phyloP scores from a whole-genome alignment of 345 rosid genomes.

The Eutrema yunnanense region DNA sequence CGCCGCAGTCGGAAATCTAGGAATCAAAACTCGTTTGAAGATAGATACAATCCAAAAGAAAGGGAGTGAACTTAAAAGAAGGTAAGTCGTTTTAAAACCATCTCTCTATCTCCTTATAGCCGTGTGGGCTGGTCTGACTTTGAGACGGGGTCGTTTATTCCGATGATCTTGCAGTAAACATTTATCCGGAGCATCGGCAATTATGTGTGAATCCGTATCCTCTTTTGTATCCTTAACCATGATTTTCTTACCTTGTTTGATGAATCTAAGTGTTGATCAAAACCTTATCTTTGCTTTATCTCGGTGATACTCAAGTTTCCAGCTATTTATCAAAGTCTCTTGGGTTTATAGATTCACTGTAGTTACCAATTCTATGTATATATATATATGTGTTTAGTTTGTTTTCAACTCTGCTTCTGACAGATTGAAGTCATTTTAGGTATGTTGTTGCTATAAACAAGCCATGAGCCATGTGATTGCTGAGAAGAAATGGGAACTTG shows the following conservation, averaged over 20 bases:
- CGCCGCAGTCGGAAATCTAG: constrained; percentile 21
- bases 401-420: constrained; percentile 2
- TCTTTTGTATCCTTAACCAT: constrained; percentile 71
- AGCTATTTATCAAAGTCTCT: background rate
- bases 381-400: background rate
- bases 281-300: background rate
- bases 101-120: constrained; percentile 5
- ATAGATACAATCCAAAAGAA: constrained; percentile 72
- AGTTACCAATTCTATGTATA: background rate
- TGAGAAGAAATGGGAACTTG: constrained; percentile 30
- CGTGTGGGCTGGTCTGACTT: background rate
- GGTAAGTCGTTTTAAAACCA: constrained; percentile 24
- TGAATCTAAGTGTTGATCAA: background rate
- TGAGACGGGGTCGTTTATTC: constrained; percentile 17
- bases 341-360: background rate
- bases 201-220: constrained; percentile 69
- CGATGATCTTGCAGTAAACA: constrained; percentile 58
- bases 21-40: constrained; percentile 46
- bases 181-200: constrained; percentile 52
- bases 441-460: background rate
- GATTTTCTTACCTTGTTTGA: background rate
- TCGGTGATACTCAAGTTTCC: background rate
- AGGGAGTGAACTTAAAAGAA: constrained; percentile 33
- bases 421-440: background rate
- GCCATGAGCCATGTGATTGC: constrained; percentile 3